phyloP scores from a whole-genome alignment of 78 protist genomes.

The Dictyostelium brefeldianum region DNA sequence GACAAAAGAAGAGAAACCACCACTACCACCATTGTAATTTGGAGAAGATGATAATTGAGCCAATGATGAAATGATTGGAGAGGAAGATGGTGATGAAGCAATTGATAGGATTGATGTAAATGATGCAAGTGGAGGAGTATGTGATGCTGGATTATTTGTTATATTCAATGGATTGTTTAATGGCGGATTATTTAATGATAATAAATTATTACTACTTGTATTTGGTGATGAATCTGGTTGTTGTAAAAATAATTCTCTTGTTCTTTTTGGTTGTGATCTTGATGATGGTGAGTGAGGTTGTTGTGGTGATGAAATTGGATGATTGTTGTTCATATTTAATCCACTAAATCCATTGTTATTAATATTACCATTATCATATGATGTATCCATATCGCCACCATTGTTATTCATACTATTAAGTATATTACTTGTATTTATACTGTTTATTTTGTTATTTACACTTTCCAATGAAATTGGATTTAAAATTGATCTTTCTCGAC shows the following conservation, averaged over 20 bases:
- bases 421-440: background rate
- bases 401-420: background rate
- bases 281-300: background rate
- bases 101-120: constrained; percentile 52
- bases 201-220: background rate
- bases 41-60: constrained; percentile 58
- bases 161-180: background rate
- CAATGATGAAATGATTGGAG: constrained; percentile 50
- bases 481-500: constrained; percentile 23
- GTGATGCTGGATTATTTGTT: background rate
- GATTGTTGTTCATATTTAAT: background rate
- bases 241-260: constrained; percentile 12
- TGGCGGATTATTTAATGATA: background rate
- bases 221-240: background rate
- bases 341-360: constrained; percentile 6
- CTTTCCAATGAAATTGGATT: constrained; percentile 10
- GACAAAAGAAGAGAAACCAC: background rate
- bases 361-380: background rate
- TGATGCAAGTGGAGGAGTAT: constrained; percentile 68
- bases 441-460: constrained; percentile 3
- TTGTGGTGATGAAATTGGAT: background rate
- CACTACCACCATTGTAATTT: background rate
- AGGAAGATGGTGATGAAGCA: constrained; percentile 62
- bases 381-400: background rate
- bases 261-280: constrained; percentile 26